Conservation (phyloP, 1,139 yeast species). For the Sugiyamaella novakii region DNA sequence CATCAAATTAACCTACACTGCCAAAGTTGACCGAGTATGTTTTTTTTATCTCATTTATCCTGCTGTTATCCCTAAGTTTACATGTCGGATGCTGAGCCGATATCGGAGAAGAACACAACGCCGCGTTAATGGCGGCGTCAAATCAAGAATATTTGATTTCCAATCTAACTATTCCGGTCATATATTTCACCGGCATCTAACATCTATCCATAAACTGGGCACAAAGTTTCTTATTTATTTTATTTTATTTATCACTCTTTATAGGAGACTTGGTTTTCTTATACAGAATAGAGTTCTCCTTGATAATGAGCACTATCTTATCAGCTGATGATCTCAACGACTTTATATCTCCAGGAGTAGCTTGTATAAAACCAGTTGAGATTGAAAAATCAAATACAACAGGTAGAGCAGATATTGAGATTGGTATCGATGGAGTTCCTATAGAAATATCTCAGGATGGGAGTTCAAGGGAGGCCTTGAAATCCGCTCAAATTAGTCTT, state of each 20-base stretch:
- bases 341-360: constrained; percentile 91
- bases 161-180: too few relatives aligned
- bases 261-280: too few relatives aligned
- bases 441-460: constrained; percentile 70
- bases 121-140: constrained; percentile 1
- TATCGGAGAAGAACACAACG: too few relatives aligned
- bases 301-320: constrained; percentile 75
- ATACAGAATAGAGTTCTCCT: too few relatives aligned
- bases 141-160: background rate
- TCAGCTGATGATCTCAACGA: constrained; percentile 92
- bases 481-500: constrained; percentile 84
- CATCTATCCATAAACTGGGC: too few relatives aligned
- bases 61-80: too few relatives aligned
- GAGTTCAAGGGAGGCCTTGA: constrained; percentile 49
- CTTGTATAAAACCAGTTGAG: constrained; percentile 86
- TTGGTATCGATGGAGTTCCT: constrained; percentile 66
- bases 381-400: constrained; percentile 42
- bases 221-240: too few relatives aligned
- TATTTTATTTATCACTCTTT: constrained; percentile 5
- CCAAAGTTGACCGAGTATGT: too few relatives aligned
- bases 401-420: constrained; percentile 62
- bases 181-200: too few relatives aligned
- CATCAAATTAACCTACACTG: too few relatives aligned
- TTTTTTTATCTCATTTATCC: too few relatives aligned
- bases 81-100: too few relatives aligned